Evolutionary conservation across 2,329 filamentous ascomycete species (phyloP).

Genomic region (Epichloe sibirici): DNA sequence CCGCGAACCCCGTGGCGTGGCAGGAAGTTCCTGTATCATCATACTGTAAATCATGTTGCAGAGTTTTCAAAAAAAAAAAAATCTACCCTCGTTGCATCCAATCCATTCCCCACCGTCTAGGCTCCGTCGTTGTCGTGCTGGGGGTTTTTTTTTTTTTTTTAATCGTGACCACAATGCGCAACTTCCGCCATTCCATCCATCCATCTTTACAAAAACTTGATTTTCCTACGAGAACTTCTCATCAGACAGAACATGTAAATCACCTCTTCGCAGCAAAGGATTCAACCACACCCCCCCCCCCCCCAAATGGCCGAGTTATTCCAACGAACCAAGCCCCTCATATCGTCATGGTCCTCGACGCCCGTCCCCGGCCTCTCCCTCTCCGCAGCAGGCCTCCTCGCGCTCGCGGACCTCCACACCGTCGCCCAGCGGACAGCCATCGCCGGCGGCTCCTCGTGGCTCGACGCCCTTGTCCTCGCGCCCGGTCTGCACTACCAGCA

Average conservation of each 20-base stretch:
- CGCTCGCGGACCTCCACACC: conserved; percentile 45
- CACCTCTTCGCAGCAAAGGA: neutral
- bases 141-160: no score
- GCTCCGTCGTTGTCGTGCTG: no score
- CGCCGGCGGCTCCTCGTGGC: conserved; percentile 41
- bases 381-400: conserved; percentile 42
- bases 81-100: no score
- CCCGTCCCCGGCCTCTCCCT: conserved; percentile 34
- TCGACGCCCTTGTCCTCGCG: conserved; percentile 44
- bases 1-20: no score
- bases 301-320: neutral
- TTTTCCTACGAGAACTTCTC: neutral
- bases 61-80: no score
- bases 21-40: no score
- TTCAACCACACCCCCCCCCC: neutral
- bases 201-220: no score
- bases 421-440: conserved; percentile 44
- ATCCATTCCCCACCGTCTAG: no score
- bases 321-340: conserved; percentile 12
- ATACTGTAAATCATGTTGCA: no score
- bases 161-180: neutral
- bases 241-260: neutral
- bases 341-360: conserved; percentile 31
- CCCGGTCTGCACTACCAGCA: conserved; percentile 51
- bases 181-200: neutral